phyloP scores from a whole-genome alignment of 2,329 filamentous ascomycete species.

The Diaporthe ampelina region DNA sequence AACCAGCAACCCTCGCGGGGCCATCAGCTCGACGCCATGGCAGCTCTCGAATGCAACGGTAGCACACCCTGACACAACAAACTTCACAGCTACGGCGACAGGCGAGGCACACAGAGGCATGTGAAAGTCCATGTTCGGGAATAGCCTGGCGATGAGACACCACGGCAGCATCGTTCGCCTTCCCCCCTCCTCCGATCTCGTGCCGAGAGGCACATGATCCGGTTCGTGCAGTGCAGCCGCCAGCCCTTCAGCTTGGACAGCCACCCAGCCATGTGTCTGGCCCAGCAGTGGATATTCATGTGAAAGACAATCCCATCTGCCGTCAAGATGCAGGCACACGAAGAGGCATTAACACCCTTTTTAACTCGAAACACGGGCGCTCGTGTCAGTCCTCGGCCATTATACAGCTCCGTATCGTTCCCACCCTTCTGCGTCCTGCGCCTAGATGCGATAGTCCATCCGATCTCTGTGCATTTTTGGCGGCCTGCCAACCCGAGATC shows the following conservation, averaged over 20 bases:
- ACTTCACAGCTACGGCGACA: constrained; percentile 4
- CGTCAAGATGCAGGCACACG: neutral
- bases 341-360: constrained; percentile 13
- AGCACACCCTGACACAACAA: constrained; percentile 23
- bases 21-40: constrained; percentile 23
- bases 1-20: neutral
- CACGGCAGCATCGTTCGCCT: constrained; percentile 2
- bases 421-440: neutral
- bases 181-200: constrained; percentile 18
- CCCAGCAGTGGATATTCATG: neutral
- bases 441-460: constrained; percentile 15
- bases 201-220: constrained; percentile 27
- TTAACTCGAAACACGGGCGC: constrained; percentile 9
- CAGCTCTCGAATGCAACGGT: constrained; percentile 4
- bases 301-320: neutral
- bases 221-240: neutral
- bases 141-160: neutral
- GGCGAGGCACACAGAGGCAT: constrained; percentile 8
- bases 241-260: neutral
- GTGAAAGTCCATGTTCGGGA: constrained; percentile 18
- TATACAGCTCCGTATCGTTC: constrained; percentile 2
- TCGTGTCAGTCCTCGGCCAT: constrained; percentile 9
- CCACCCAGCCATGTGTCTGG: neutral
- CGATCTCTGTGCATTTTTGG: constrained; percentile 17
- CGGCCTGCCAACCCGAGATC: constrained; percentile 30